Evolutionary conservation across 352 stramenopile species (phyloP), one percentile per base, ranked within the genome.

Genomic region (Thalassiosira pacifica): DNA sequence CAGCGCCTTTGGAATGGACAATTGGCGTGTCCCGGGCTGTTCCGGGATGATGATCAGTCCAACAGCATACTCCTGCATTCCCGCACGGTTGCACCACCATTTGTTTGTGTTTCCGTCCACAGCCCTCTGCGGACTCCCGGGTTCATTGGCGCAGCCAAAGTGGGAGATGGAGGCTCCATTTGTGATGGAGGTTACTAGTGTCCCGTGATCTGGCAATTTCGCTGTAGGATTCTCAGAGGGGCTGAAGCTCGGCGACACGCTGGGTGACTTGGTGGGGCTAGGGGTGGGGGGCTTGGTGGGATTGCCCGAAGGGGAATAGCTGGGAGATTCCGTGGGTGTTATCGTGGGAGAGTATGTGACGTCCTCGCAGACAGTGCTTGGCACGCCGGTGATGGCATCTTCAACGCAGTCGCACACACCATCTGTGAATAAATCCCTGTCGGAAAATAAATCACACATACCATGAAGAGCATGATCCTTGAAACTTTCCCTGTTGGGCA

Each of bases 401-500:
- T 77, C 16, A 3, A 77, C 26, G 48, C 59, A 76, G 29, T 68
- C 59, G 29, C 67, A 71, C 22, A 29, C 8, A 42, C 76, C 76
- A 24, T 79, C 68, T 10, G 32, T 45, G 31, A 84, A 84, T 26
- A 84, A 55, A 55, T 79, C 76, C 6, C 65, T 66, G 26, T 79
- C 76, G 6, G 48, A 53, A 31, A 70, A 79, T 24, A 79, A 59
- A 63, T 67, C 24, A 31, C 63, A 76, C 29, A n/a, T 68, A 29
- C 24, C 52, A 32, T n/a, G n/a, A n/a, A n/a, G n/a, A n/a, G n/a
- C n/a, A n/a, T n/a, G n/a, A n/a, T n/a, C n/a, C n/a, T n/a, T n/a
- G n/a, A 81, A 80, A 31, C 18, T 82, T 27, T 61, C 75, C 40
- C 64, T 57, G 42, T 92, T 92, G 22, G 87, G 87, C 31, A 92